Evolutionary conservation across 164 flowering plant genomes (phyloP), one percentile per base, ranked within the genome.

Genomic region (Magnolia changhungtana): DNA sequence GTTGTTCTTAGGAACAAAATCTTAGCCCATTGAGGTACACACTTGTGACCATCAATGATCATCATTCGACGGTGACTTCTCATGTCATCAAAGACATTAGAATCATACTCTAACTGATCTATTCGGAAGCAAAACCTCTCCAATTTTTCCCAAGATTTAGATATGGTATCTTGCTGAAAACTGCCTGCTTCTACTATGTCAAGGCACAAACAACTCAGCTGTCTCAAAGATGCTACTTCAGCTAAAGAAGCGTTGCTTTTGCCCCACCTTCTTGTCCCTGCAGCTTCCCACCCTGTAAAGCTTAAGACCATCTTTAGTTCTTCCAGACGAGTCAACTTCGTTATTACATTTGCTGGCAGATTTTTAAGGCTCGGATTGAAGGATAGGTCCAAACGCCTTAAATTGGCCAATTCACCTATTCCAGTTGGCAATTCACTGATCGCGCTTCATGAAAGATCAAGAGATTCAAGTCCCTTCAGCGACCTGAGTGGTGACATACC

Each of bases 301-400:
- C 66, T 58, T 0, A n/a, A 5, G 19, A 24, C n/a, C 74, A 72
- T 72, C n/a, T 72, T 20, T 2, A 72, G 51, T 24, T 55, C 74
- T n/a, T 72, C 74, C 8, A 72, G n/a, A n/a, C 21, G 49, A 72
- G 74, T 52, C 50, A 72, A 19, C 20, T 64, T 72, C 8, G 74
- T 52, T 72, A 72, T 72, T 21, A 72, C 51, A 24, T 31, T 31
- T 11, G 64, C 49, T 13, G 63, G 45, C 23, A 72, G 18, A 52
- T 31, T 14, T 58, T 72, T 19, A 52, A 58, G 74, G 23, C 16
- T 11, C 10, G 5, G 20, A 69, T 8, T 69, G 14, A 8, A 6
- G 3, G 72, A 10, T n/a, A 69, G n/a, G 50, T 45, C 51, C 20
- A 69, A 69, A 10, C 11, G 3, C 51, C 27, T 69, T 23, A 69